Conservation (phyloP, 805 yeast species). For the Blastobotrys peoriensis region DNA sequence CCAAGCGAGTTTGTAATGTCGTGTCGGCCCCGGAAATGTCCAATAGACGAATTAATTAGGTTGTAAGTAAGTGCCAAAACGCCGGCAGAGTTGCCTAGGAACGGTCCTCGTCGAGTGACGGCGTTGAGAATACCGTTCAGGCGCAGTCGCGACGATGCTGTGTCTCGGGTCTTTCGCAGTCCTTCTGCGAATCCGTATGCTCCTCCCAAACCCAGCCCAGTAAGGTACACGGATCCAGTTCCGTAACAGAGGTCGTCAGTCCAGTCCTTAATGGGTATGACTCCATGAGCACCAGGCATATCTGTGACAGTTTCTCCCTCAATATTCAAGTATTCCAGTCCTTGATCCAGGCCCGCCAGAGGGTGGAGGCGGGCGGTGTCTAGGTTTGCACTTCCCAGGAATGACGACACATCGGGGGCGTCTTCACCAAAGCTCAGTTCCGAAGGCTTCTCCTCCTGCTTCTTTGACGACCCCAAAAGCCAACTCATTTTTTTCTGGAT, state of each 20-base stretch:
- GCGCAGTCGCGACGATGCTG: conserved; percentile 72
- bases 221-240: conserved; percentile 85
- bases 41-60: conserved; percentile 72
- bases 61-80: conserved; percentile 87
- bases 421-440: conserved; percentile 51
- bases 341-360: conserved; percentile 84
- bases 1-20: conserved; percentile 77
- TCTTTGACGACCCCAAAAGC: conserved; percentile 21
- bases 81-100: conserved; percentile 91
- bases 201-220: conserved; percentile 85
- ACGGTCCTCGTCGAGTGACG: conserved; percentile 93
- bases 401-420: conserved; percentile 56
- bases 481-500: conserved; percentile 20
- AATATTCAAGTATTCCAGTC: conserved; percentile 81
- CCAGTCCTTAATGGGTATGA: conserved; percentile 97
- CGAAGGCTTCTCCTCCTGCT: conserved; percentile 17
- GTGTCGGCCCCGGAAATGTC: conserved; percentile 78
- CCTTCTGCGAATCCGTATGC: conserved; percentile 85
- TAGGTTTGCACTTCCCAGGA: conserved; percentile 53
- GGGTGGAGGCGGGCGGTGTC: conserved; percentile 80
- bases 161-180: conserved; percentile 63
- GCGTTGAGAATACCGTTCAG: conserved; percentile 87
- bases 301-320: conserved; percentile 73
- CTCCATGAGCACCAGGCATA: conserved; percentile 84
- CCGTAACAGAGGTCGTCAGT: conserved; percentile 97